These are phyloP conservation scores for Cercospora sp. DNA, from an alignment of 2,329 filamentous ascomycete species.

Conservation along the genomic window DNA sequence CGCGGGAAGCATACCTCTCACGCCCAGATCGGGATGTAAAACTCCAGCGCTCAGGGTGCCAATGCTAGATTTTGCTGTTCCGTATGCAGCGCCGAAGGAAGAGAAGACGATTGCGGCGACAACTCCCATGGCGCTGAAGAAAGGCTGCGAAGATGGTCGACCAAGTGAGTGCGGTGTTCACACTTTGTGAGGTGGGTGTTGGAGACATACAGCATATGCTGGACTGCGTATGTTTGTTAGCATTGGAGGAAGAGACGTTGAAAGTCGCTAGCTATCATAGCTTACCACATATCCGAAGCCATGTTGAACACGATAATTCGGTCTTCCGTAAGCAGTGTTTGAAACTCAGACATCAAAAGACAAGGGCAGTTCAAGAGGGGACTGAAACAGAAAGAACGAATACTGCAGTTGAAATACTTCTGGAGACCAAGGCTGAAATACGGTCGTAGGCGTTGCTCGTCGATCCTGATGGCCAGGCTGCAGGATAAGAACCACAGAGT, in stretches of 20 bases:
- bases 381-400: not conserved
- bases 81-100: conserved; percentile 24
- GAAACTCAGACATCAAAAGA: not conserved
- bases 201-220: conserved; percentile 2
- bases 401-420: not conserved
- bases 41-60: conserved; percentile 20
- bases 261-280: not conserved
- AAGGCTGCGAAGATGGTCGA: conserved; percentile 13
- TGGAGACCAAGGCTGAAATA: not conserved
- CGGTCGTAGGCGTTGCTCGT: not conserved
- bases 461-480: not conserved
- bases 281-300: conserved; percentile 13
- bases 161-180: not conserved
- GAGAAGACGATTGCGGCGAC: conserved; percentile 26
- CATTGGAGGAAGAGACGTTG: not conserved
- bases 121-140: conserved; percentile 26
- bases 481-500: not conserved
- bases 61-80: conserved; percentile 24
- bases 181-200: not conserved
- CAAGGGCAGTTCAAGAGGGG: not conserved
- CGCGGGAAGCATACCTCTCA: not conserved
- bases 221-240: not conserved
- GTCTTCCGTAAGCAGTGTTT: not conserved
- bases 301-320: not conserved
- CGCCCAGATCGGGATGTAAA: conserved; percentile 23